Evolutionary conservation across 352 stramenopile genomes (phyloP), one percentile per base, ranked within the genome.

Genomic region (Phytophthora pseudosyringae): DNA sequence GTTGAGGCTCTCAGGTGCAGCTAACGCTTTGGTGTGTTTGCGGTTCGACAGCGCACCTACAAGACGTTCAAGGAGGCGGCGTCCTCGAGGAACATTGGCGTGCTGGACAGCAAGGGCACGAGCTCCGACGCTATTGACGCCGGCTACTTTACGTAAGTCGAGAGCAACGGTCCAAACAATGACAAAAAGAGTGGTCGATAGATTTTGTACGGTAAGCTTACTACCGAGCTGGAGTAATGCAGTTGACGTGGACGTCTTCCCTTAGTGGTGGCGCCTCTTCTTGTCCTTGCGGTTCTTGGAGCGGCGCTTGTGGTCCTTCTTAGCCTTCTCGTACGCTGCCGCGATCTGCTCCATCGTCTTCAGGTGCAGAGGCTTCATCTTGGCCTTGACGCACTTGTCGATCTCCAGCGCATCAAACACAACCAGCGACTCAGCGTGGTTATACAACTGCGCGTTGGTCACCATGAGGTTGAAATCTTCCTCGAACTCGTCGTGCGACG

Each of bases 391-490:
- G 50, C 89, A 86, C 73, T 91, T 93, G 67, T 93, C 86, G 41
- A 96, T 96, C 49, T 93, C 88, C 16, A 92, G 70, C 43, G 88
- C 83, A 57, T 96, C 86, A 58, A 86, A 83, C 62, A 89, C 81
- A 52, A 96, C 88, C 12, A 96, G 76, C 41, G 88, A 94, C 65
- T 94, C 77, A 26, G 80, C 72, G 57, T 93, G 86, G 64, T 96
- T 96, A 59, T 95, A 95, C 67, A 90, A 67, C 70, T 96, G 83
- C 38, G 91, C 87, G 66, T 98, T 98, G 45, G 71, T 64, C 40
- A 95, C 75, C 80, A 98, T 96, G 48, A 93, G 80, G 45, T 80
- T 81, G 47, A 97, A 83, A 67, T 98, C 90, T 8, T 65, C 74
- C 44, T 93, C 88, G 64, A 96, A 90, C 54, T 80, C 56, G 11